Evolutionary conservation across 163 green algal genomes (phyloP), one percentile per base, ranked within the genome.

Genomic region (Coccomyxa subellipsoidea): DNA sequence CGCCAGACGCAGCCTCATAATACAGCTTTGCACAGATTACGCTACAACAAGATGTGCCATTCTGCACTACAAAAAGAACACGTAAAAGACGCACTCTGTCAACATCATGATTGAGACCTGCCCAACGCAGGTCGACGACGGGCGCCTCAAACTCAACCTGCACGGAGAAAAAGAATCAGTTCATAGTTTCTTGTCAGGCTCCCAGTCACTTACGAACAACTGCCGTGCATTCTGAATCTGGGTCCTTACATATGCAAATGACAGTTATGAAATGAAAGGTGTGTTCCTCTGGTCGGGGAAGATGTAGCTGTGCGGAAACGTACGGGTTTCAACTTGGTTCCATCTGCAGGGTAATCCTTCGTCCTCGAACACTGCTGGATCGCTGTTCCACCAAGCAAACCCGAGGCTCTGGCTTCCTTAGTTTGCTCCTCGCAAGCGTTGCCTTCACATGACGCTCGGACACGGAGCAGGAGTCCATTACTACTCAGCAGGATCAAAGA

Each of bases 1-100:
- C n/a, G n/a, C n/a, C n/a, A n/a, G n/a, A n/a, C n/a, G n/a, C n/a
- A n/a, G n/a, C n/a, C n/a, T n/a, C n/a, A n/a, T n/a, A n/a, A n/a
- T n/a, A n/a, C n/a, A n/a, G n/a, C n/a, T n/a, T 47, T 4, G 4
- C 15, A 15, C n/a, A 79, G n/a, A 53, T 39, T 76, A n/a, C n/a
- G 34, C 34, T 76, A 39, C 12, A 76, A 34, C 69, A 76, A 37
- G 31, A 36, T 39, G 31, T 39, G 4, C 69, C 6, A 23, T 76
- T 76, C 34, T 34, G 18, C 21, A 15, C 69, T 12, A 2, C 21
- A 59, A 18, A 76, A 34, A 7, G 31, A 36, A 34, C 69, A 25
- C n/a, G 12, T 76, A n/a, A n/a, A n/a, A n/a, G n/a, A n/a, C 36
- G 18, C 39, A 80, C 76, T 37, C 34, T 80, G 39, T 80, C 76